These are phyloP conservation scores for Xylaria intraflava DNA, from an alignment of 495 filamentous ascomycete species.

Conservation along the genomic window DNA sequence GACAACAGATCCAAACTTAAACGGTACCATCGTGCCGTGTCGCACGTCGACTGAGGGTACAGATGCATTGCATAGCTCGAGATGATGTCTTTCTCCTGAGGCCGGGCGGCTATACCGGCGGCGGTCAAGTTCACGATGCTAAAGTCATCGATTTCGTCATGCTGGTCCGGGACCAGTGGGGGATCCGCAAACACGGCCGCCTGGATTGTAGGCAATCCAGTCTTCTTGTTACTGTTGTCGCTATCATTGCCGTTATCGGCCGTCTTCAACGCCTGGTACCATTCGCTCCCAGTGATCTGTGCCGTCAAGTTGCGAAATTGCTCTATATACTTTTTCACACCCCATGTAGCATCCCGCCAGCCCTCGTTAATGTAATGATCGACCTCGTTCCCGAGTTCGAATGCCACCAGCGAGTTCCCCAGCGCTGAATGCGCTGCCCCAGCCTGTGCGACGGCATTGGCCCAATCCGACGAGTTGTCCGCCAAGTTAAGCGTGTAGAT, in stretches of 20 bases:
- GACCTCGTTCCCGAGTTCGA: constrained; percentile 31
- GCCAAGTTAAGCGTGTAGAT: constrained; percentile 27
- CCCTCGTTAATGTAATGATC: constrained; percentile 29
- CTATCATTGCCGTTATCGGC: neutral
- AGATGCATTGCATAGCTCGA: constrained; percentile 25
- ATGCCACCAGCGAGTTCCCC: constrained; percentile 14
- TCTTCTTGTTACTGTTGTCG: neutral
- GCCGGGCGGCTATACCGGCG: constrained; percentile 54
- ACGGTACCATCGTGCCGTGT: constrained; percentile 19
- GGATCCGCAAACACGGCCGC: constrained; percentile 27
- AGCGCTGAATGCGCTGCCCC: constrained; percentile 19
- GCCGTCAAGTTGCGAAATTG: constrained; percentile 25
- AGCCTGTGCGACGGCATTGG: constrained; percentile 22
- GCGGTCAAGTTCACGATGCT: constrained; percentile 34
- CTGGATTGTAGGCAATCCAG: constrained; percentile 18
- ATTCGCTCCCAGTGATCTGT: constrained; percentile 15
- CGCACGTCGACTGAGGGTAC: constrained; percentile 29
- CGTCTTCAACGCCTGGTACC: constrained; percentile 12
- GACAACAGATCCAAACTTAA: constrained; percentile 23
- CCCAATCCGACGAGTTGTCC: constrained; percentile 19
- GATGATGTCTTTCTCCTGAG: constrained; percentile 44
- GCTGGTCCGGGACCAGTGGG: constrained; percentile 26
- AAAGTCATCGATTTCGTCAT: constrained; percentile 27
- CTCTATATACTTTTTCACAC: constrained; percentile 15
- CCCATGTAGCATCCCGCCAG: constrained; percentile 23